Conservation (phyloP, 2,329 filamentous ascomycete genomes). For the Clarireedia monteithiana region DNA sequence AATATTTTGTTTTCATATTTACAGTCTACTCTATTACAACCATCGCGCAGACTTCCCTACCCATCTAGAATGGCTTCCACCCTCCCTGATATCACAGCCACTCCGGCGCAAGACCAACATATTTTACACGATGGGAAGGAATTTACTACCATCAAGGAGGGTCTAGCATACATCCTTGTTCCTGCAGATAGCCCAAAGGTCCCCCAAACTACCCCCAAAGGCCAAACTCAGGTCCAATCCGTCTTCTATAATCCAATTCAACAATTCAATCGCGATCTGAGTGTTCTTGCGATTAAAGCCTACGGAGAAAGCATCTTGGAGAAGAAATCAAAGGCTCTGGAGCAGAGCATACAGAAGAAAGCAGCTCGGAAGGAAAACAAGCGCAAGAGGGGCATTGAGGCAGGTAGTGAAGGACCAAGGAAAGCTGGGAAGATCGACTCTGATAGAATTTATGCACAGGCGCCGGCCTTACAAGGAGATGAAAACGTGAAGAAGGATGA, state of each 20-base stretch:
- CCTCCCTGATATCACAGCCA: conserved; percentile 22
- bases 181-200: conserved; percentile 43
- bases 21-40: neutral
- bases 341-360: conserved; percentile 31
- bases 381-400: conserved; percentile 35
- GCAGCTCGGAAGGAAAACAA: conserved; percentile 38
- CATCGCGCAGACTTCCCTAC: neutral
- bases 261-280: conserved; percentile 96
- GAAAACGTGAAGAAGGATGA: neutral
- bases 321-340: conserved; percentile 36
- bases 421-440: conserved; percentile 29
- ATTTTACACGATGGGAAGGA: conserved; percentile 40
- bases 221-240: conserved; percentile 57
- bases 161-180: conserved; percentile 59
- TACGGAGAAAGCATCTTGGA: conserved; percentile 65
- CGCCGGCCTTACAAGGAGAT: neutral
- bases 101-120: conserved; percentile 26
- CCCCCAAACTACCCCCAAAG: conserved; percentile 36
- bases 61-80: neutral
- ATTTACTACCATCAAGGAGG: conserved; percentile 58
- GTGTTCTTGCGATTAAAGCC: conserved; percentile 82
- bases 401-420: conserved; percentile 25
- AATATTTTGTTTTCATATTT: neutral
- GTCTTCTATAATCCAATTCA: conserved; percentile 99
- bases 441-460: neutral